phyloP scores from a whole-genome alignment of 768 basidiomycete genomes.

The Polyporus arcularius region DNA sequence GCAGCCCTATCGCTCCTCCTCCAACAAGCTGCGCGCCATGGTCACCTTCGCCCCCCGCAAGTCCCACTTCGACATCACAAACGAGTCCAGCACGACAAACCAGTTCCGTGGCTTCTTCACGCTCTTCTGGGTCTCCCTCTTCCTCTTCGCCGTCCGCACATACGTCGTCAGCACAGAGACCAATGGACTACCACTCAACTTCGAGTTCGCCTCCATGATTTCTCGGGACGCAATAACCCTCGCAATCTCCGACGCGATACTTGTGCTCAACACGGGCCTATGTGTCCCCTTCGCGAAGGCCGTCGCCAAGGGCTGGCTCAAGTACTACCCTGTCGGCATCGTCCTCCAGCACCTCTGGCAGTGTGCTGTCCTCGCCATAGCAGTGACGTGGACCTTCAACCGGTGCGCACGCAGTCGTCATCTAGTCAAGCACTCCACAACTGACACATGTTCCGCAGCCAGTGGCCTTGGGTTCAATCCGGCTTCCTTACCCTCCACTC shows the following conservation, averaged over 20 bases:
- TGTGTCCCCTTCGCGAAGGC: slow-evolving; percentile 86
- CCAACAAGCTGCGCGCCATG: slow-evolving; percentile 79
- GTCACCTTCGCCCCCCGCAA: slow-evolving; percentile 86
- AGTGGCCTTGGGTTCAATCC: slow-evolving; percentile 98
- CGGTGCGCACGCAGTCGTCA: slow-evolving; percentile 42
- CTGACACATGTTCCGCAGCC: slow-evolving; percentile 40
- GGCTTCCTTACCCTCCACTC: slow-evolving; percentile 88
- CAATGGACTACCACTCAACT: slow-evolving; percentile 75
- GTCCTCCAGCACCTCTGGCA: slow-evolving; percentile 83
- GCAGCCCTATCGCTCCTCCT: slow-evolving; percentile 72
- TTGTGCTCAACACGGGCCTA: slow-evolving; percentile 72
- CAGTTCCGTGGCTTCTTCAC: slow-evolving; percentile 96
- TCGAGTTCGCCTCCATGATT: slow-evolving; percentile 84
- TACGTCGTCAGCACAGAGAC: slow-evolving; percentile 76
- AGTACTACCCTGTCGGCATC: slow-evolving; percentile 75
- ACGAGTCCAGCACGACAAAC: slow-evolving; percentile 71
- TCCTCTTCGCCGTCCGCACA: slow-evolving; percentile 76
- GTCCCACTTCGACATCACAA: slow-evolving; percentile 82
- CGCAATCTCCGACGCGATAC: slow-evolving; percentile 79
- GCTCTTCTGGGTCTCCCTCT: slow-evolving; percentile 91
- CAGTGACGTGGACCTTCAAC: slow-evolving; percentile 90
- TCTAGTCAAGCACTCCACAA: not conserved
- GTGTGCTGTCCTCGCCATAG: slow-evolving; percentile 65
- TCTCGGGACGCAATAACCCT: slow-evolving; percentile 82
- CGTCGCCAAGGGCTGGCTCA: slow-evolving; percentile 76